Percentiles rank a stretch among this genome's conserved stretches.
Conservation (phyloP, 2,329 filamentous ascomycete species). For the Amauroascus verrucosus region DNA sequence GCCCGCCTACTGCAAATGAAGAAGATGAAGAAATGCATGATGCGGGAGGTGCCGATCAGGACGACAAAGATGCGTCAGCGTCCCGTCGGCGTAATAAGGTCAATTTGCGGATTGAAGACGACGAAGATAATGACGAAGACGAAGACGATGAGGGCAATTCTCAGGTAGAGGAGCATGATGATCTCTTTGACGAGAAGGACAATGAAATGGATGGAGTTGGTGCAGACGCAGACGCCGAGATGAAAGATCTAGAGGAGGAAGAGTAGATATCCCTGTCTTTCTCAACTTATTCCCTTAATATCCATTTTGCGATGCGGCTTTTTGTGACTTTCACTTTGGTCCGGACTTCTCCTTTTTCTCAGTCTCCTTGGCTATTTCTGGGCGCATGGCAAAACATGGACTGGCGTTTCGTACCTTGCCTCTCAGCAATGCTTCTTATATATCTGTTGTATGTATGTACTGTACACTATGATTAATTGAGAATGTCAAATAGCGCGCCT, state of each 20-base stretch:
- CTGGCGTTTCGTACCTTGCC: slow-evolving; percentile 4
- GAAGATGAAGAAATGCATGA: slow-evolving; percentile 23
- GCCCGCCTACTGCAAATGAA: slow-evolving; percentile 19
- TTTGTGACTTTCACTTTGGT: neutral
- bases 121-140: slow-evolving; percentile 39
- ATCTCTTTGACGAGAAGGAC: slow-evolving; percentile 29
- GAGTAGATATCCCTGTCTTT: neutral
- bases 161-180: slow-evolving; percentile 26
- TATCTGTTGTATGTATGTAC: neutral
- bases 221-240: slow-evolving; percentile 26
- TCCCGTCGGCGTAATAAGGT: slow-evolving; percentile 28
- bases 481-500: neutral
- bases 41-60: slow-evolving; percentile 33
- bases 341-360: neutral
- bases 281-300: neutral
- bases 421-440: neutral
- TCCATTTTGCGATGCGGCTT: neutral
- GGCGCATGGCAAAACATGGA: slow-evolving; percentile 7
- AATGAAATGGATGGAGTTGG: slow-evolving; percentile 23
- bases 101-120: slow-evolving; percentile 29
- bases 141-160: slow-evolving; percentile 23
- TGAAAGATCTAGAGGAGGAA: slow-evolving; percentile 27
- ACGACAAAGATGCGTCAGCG: slow-evolving; percentile 32
- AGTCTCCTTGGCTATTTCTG: neutral
- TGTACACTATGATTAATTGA: slow-evolving; percentile 7